Evolutionary conservation across 768 basidiomycete species (phyloP).

Genomic region (Suillus subluteus): DNA sequence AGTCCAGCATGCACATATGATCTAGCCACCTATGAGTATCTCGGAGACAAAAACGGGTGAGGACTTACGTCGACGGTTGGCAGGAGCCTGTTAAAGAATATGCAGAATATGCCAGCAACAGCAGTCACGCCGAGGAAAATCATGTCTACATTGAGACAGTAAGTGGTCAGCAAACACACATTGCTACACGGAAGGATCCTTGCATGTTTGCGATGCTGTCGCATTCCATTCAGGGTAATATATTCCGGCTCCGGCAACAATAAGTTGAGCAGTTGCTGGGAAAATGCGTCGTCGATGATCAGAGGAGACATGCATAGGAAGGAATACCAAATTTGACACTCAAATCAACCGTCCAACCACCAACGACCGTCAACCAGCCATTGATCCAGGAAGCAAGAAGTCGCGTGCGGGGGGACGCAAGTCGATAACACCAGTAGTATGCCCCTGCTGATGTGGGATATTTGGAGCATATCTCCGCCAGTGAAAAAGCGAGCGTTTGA

Average conservation of each 20-base stretch:
- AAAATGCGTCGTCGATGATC: background rate
- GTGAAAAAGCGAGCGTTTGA: constrained; percentile 52
- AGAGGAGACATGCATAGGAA: background rate
- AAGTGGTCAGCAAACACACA: constrained; percentile 7
- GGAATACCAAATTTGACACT: constrained; percentile 61
- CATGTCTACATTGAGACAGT: constrained; percentile 39
- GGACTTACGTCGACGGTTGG: constrained; percentile 50
- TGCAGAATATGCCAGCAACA: constrained; percentile 51
- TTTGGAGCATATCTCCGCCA: constrained; percentile 62
- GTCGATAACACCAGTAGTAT: constrained; percentile 69
- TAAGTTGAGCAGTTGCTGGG: constrained; percentile 59
- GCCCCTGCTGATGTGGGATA: constrained; percentile 66
- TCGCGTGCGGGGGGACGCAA: constrained; percentile 54
- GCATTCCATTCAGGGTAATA: constrained; percentile 62
- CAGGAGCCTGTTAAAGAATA: constrained; percentile 58
- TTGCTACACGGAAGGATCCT: constrained; percentile 14
- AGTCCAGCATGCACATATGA: constrained; percentile 66
- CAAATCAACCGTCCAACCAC: constrained; percentile 69
- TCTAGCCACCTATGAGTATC: constrained; percentile 36
- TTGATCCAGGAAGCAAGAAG: constrained; percentile 65
- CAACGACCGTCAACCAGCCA: constrained; percentile 70
- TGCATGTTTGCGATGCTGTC: constrained; percentile 64
- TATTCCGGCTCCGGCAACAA: constrained; percentile 61
- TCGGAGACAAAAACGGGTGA: background rate
- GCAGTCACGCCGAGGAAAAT: constrained; percentile 59